phyloP scores from a whole-genome alignment of 2,329 filamentous ascomycete species.

The Beauveria sp. region DNA sequence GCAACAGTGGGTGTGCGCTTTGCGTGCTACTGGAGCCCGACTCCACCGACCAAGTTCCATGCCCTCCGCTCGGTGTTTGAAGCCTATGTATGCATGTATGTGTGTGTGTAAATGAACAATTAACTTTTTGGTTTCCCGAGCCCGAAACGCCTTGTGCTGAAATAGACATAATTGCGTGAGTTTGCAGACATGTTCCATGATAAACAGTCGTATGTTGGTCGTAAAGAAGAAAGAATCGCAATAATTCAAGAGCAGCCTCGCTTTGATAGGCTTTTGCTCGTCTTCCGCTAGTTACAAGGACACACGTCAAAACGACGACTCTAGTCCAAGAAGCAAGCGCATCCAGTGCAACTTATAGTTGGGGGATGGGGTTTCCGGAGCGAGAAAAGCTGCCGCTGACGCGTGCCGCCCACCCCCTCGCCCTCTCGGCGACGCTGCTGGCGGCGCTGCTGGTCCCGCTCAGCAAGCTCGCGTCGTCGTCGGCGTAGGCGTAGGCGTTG shows the following conservation, averaged over 20 bases:
- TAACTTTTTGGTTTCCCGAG: not conserved
- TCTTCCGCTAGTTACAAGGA: too few species aligned
- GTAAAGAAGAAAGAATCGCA: not conserved
- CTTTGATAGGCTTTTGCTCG: not conserved
- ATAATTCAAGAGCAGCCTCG: not conserved
- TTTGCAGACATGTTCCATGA: not conserved
- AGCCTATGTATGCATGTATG: too few species aligned
- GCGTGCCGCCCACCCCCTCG: slow-evolving; percentile 15
- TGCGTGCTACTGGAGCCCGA: slow-evolving; percentile 1
- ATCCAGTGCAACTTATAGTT: too few species aligned
- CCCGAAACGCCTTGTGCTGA: slow-evolving; percentile 6
- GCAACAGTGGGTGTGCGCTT: not conserved
- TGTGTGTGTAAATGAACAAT: slow-evolving; percentile 7
- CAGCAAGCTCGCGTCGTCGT: slow-evolving; percentile 13
- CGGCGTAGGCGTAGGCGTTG: slow-evolving; percentile 47
- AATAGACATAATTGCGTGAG: not conserved
- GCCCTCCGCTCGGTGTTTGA: not conserved
- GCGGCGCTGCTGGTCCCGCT: slow-evolving; percentile 18
- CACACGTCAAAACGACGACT: too few species aligned
- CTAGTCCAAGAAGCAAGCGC: too few species aligned
- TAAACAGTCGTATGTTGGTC: not conserved
- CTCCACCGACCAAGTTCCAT: not conserved
- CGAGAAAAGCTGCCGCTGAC: slow-evolving; percentile 20
- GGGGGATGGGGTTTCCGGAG: not conserved
- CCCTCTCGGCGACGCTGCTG: not conserved